Conservation (phyloP, 2,329 filamentous ascomycete species). For the Cercospora canescens region DNA sequence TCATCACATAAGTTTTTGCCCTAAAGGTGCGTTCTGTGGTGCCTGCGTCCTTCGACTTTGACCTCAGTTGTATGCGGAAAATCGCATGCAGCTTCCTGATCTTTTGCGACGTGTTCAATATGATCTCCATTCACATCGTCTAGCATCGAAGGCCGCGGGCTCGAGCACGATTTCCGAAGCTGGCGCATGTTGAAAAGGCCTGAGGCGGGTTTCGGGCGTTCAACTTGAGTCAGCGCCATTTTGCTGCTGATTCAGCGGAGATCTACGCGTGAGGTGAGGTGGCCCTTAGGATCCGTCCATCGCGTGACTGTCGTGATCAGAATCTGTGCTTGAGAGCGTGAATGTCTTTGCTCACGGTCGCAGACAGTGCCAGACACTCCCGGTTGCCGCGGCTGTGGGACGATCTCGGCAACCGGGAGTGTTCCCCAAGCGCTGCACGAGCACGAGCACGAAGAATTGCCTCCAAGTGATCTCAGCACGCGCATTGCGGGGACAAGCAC, state of each 20-base stretch:
- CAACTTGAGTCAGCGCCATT: background rate
- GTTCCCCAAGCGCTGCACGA: background rate
- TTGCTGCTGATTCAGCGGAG: background rate
- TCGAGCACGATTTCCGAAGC: background rate
- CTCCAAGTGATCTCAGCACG: background rate
- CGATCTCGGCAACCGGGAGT: background rate
- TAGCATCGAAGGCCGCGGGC: background rate
- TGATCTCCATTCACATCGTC: background rate
- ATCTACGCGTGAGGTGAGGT: background rate
- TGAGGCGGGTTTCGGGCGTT: background rate
- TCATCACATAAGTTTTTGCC: background rate
- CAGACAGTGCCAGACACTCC: background rate
- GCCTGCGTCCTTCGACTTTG: background rate
- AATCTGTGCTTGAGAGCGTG: background rate
- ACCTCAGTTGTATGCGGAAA: background rate
- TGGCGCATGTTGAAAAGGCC: background rate
- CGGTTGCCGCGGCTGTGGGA: background rate
- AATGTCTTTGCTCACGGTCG: background rate
- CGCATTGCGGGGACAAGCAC: background rate
- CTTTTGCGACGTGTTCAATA: background rate
- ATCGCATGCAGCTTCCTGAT: background rate
- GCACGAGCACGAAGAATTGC: background rate
- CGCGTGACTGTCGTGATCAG: background rate
- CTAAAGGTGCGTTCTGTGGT: background rate
- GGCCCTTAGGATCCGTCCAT: background rate